These are phyloP conservation scores for Anacardium occidentale DNA, from an alignment of 345 rosid species.

Conservation along the genomic window DNA sequence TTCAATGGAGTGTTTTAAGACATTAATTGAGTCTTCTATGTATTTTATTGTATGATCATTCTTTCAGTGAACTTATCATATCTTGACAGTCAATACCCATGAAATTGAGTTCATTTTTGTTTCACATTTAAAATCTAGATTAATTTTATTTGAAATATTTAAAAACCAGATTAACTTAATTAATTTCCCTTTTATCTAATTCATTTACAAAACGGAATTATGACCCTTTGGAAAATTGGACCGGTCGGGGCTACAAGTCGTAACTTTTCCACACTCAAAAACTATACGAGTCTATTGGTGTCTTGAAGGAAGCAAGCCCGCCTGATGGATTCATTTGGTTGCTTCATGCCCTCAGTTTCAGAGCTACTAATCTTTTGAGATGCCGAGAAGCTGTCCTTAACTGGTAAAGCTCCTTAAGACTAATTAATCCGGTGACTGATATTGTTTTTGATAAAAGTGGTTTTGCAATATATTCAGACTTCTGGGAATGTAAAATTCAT, in stretches of 20 bases:
- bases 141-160: no score
- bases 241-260: neutral
- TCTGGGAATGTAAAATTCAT: neutral
- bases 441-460: neutral
- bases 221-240: neutral
- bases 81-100: no score
- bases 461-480: neutral
- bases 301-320: neutral
- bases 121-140: no score
- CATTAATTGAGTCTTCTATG: no score
- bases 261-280: no score
- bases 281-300: no score
- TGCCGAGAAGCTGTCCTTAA: neutral
- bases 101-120: no score
- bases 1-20: no score
- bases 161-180: no score
- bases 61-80: no score
- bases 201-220: neutral
- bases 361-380: neutral
- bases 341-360: neutral
- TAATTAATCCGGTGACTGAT: neutral
- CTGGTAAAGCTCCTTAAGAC: neutral
- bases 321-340: neutral
- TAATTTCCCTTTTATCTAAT: no score
- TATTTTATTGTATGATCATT: no score